Base-by-base conservation (phyloP, 495 filamentous ascomycete genomes). In the Aspergillus baeticus region DNA sequence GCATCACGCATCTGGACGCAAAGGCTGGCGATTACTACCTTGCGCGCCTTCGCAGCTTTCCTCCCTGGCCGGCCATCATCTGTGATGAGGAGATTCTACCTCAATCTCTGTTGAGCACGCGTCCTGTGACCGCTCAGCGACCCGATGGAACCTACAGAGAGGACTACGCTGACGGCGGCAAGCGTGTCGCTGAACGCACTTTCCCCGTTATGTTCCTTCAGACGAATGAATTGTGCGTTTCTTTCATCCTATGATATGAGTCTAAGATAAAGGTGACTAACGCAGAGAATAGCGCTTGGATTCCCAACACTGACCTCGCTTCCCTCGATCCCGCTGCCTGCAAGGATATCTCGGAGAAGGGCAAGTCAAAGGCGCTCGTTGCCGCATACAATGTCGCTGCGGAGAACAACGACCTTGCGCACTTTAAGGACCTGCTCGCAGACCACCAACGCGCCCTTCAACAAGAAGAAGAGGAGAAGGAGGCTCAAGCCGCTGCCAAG, bases 81-180 rank as follows among this genome's bases (percentile, higher is more conserved):
- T 91, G 87, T 63, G 91, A 96, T 65, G 92, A 97, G 71, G 86
- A 88, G 56, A 96, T 97, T 83, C 83, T 97, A 10, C 92, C 92
- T 0, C 67, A 81, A 34, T 81, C 77, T 23, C 80, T 96, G 17
- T 68, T 92, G 52, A 83, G 76, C 51, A 80, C 80, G 31, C 84
- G 92, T 55, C 92, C 92, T 2, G 89, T 96, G 34, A 91, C 90
- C 8, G 90, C 92, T 26, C 82, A 81, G 59, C 85, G 89, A 38
- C 66, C 79, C 18, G 91, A 96, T 72, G 92, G 92, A 29, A 86
- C 87, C 2, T 93, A 91, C 72, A 84, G 88, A 44, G 88, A 89
- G 44, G 90, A 91, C 60, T 93, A 88, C 66, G 81, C 83, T 23
- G 90, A 94, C 62, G 91, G 84, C 54, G 91, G 87, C 56, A 92